Evolutionary conservation across 225 moss, liverwort and hornwort genomes (phyloP), one percentile per base, ranked within the genome.

Genomic region (Polytrichum commune): DNA sequence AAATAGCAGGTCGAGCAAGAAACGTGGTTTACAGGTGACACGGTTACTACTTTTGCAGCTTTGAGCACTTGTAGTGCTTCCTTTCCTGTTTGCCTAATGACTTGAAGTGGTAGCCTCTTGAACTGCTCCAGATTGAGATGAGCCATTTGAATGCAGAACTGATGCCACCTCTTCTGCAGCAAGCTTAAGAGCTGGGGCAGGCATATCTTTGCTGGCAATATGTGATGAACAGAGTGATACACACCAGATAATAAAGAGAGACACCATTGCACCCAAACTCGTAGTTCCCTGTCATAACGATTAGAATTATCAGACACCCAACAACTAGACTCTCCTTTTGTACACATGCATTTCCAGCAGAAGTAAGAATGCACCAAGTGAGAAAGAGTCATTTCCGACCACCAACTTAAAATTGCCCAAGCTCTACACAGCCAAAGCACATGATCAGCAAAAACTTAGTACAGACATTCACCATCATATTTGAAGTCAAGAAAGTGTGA

Each of bases 131-230:
- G 86, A 76, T 54, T 62, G 70, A 68, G 80, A 71, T 60, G 81
- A 69, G 54, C 62, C 74, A 74, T n/a, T 79, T 29, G 81, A 81
- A 61, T 79, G 81, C 33, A 87, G 84, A 60, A 87, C 87, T 29
- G 87, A 72, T 55, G 87, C 79, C 55, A 87, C 87, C 79, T 84
- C 87, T 73, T 87, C 87, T 28, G 87, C 87, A 69, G 81, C 87
- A 29, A 87, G 87, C 54, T 87, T 84, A 0, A 87, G 84, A 54
- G 77, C 84, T 60, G 87, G 87, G 72, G 81, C 76, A 70, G 87
- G 87, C 81, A 87, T 22, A 29, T 87, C 87, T 65, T 75, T 72
- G 79, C 84, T 82, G 4, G 72, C 84, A 62, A 87, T 68, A 75
- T 79, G 81, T 27, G 87, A 87, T 27, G 81, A 77, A 60, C 87